Percentiles rank a stretch among this genome's conserved stretches.
These are phyloP conservation scores for Kuraishia molischiana DNA, from an alignment of 805 yeast genomes.

Conservation along the genomic window DNA sequence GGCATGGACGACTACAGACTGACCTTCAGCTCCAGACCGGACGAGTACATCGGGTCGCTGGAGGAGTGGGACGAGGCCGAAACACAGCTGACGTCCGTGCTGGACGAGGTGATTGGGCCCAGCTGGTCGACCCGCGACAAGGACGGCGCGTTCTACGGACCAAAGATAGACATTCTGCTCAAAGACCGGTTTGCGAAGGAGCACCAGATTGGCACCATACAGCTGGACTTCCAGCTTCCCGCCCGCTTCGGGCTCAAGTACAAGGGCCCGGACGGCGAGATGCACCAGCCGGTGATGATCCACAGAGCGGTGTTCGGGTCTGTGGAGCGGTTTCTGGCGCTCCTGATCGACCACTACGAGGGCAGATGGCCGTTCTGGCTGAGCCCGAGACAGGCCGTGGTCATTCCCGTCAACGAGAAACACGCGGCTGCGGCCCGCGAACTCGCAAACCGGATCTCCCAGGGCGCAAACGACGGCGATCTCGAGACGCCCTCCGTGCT, in stretches of 20 bases:
- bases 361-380: conserved; percentile 99
- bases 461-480: conserved; percentile 28
- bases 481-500: conserved; percentile 39
- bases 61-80: conserved; percentile 85
- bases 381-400: conserved; percentile 80
- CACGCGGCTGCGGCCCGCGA: conserved; percentile 47
- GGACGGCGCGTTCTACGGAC: conserved; percentile 98
- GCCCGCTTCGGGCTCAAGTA: conserved; percentile 69
- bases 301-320: conserved; percentile 96
- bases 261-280: conserved; percentile 38
- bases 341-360: conserved; percentile 77
- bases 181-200: conserved; percentile 71
- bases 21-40: conserved; percentile 82
- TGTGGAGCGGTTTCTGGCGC: conserved; percentile 84
- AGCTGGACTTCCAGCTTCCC: conserved; percentile 91
- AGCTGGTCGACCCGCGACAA: conserved; percentile 72
- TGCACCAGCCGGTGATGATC: conserved; percentile 79
- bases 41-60: conserved; percentile 65
- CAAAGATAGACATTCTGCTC: conserved; percentile 82
- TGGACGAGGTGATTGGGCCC: conserved; percentile 40
- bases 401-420: conserved; percentile 67
- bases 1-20: conserved; percentile 50
- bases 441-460: conserved; percentile 32
- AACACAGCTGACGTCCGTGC: conserved; percentile 43
- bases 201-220: conserved; percentile 94